These are phyloP conservation scores for Gaultheria prostrata DNA, from an alignment of 148 eudicot genomes.

Conservation along the genomic window DNA sequence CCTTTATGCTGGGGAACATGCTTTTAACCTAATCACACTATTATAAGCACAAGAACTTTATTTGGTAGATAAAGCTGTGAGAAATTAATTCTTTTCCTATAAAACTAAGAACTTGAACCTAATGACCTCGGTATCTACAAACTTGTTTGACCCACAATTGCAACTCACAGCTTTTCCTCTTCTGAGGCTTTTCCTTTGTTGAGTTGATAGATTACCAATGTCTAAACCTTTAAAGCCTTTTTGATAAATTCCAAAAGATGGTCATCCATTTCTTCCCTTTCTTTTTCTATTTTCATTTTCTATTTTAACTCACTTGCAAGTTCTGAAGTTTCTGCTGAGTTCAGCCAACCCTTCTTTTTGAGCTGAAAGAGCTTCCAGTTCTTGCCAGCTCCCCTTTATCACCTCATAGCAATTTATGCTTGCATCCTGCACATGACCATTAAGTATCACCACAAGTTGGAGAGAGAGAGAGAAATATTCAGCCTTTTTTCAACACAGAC, in stretches of 20 bases:
- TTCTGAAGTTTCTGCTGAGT: constrained; percentile 37
- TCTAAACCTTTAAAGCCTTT: background rate
- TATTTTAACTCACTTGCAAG: constrained; percentile 43
- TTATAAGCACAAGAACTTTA: background rate
- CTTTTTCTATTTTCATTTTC: background rate
- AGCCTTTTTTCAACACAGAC: constrained; percentile 9
- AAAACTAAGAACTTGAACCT: background rate
- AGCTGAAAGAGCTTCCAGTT: constrained; percentile 29
- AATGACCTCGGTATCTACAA: background rate
- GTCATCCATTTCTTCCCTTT: background rate
- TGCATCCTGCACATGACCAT: constrained; percentile 29
- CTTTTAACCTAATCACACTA: constrained; percentile 1
- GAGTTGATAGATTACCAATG: background rate
- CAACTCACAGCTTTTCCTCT: background rate
- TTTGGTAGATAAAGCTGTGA: constrained; percentile 1
- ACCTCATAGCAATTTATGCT: constrained; percentile 45
- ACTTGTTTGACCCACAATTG: background rate
- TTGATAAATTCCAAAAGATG: background rate
- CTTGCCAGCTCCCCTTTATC: constrained; percentile 49
- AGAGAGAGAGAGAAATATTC: background rate
- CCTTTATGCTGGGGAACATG: background rate
- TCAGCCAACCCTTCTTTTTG: constrained; percentile 25
- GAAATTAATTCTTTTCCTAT: background rate
- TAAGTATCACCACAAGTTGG: background rate
- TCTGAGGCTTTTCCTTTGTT: background rate